Percentiles rank a stretch among this genome's conserved stretches.
Conservation (phyloP, 176 grass and related monocot genomes). For the Alloteropsis semialata region DNA sequence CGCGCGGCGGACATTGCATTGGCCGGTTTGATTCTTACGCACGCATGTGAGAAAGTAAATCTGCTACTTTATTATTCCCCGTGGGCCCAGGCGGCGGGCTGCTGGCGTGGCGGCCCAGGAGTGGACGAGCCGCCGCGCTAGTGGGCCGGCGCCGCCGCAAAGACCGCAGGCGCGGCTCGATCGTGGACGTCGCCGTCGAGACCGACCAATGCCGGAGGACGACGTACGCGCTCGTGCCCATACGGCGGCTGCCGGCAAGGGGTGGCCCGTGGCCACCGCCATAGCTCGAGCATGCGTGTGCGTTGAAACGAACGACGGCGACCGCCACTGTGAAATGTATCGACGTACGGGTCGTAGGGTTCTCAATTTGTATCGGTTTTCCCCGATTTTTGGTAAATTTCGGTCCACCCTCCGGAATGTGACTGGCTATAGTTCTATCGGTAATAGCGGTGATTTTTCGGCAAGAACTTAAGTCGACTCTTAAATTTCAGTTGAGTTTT, state of each 20-base stretch:
- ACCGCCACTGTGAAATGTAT: too few relatives aligned
- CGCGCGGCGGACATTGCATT: background rate
- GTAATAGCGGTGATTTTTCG: too few relatives aligned
- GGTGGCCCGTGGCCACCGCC: background rate
- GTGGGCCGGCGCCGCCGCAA: conserved; percentile 66
- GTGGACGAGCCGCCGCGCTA: background rate
- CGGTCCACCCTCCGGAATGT: too few relatives aligned
- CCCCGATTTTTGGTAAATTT: too few relatives aligned
- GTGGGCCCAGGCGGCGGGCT: background rate
- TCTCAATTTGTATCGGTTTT: too few relatives aligned
- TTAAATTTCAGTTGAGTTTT: too few relatives aligned
- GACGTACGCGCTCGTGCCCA: background rate
- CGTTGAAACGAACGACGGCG: background rate
- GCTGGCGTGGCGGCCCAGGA: background rate
- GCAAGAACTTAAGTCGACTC: too few relatives aligned
- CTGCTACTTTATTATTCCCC: background rate
- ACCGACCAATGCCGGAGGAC: background rate
- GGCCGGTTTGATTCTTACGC: background rate
- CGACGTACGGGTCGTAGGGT: too few relatives aligned
- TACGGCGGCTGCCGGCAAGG: background rate
- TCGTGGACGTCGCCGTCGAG: conserved; percentile 11
- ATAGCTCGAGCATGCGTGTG: background rate
- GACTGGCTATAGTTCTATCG: too few relatives aligned
- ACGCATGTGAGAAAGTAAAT: background rate
- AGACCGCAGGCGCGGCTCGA: background rate